Base-by-base conservation (phyloP, 225 moss, liverwort and hornwort genomes). In the Neckera pumila region DNA sequence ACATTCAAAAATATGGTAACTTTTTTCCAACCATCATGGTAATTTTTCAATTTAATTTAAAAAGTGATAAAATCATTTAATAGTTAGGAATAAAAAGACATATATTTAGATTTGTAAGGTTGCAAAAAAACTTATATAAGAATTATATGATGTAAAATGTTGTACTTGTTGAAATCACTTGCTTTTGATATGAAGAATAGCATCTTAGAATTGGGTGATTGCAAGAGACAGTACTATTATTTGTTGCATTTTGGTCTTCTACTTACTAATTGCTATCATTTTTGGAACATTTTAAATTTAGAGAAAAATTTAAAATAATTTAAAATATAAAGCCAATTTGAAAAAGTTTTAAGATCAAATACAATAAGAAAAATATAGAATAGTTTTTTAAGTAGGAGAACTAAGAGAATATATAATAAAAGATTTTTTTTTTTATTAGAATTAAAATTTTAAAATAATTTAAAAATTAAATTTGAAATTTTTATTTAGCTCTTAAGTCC, bases 401-500 rank as follows among this genome's bases (percentile, higher is more conserved):
- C 5, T 6, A 1, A 19, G 12, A 49, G 22, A 53, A 53, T 17
- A 13, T 21, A n/a, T n/a, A n/a, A n/a, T n/a, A n/a, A n/a, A n/a
- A n/a, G n/a, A n/a, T n/a, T n/a, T n/a, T n/a, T n/a, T n/a, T n/a
- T n/a, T n/a, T n/a, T 0, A 75, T 51, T 18, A 49, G 20, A 75
- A 49, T 49, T 40, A 36, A 34, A 65, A 65, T 1, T 19, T 10
- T 4, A 36, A 66, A 67, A 36, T 1, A 17, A 19, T 10, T 34
- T 1, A 5, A 20, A 36, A 36, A 3, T 20, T 0, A 0, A 9
- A 36, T 20, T 20, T 10, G 1, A 10, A 36, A 7, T 16, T 18
- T 2, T 36, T 36, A 1, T 21, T n/a, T 1, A n/a, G 3, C 0
- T n/a, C 5, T 5, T 65, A 61, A 61, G 7, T 61, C 28, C 9